phyloP scores from a whole-genome alignment of 306 rosid species.

The Quercus agrifolia region DNA sequence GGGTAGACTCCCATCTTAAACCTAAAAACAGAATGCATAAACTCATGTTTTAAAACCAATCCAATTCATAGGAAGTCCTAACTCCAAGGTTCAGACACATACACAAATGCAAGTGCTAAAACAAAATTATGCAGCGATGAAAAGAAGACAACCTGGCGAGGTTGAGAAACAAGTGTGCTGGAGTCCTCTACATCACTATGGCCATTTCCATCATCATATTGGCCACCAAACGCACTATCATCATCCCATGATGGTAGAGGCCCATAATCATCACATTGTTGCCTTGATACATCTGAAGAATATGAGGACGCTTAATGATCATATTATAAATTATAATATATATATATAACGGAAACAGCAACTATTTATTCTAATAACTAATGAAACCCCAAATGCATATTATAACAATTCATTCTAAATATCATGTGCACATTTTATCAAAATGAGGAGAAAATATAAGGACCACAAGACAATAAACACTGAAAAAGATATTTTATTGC shows the following conservation, averaged over 20 bases:
- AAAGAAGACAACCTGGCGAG: slow-evolving; percentile 75
- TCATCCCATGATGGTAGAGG: slow-evolving; percentile 60
- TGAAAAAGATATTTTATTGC: slow-evolving; percentile 3
- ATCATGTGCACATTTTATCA: neutral
- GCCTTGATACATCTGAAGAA: slow-evolving; percentile 52
- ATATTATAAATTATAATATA: no score
- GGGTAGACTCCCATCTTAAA: neutral
- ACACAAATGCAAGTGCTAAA: neutral
- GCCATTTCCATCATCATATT: slow-evolving; percentile 52
- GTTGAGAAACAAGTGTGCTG: slow-evolving; percentile 69
- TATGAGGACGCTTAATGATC: neutral
- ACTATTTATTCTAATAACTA: no score
- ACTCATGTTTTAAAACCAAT: neutral
- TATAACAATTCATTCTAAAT: neutral
- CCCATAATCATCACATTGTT: slow-evolving; percentile 46
- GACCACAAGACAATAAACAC: neutral
- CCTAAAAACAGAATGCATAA: neutral
- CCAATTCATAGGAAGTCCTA: neutral
- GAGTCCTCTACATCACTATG: slow-evolving; percentile 71
- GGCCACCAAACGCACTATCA: slow-evolving; percentile 52
- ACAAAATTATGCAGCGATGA: neutral
- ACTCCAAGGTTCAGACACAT: neutral
- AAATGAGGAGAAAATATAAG: neutral
- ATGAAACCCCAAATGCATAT: neutral
- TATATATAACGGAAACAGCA: no score